Base-by-base conservation (phyloP, 768 basidiomycete species). In the Naganishia vaughanmartiniae region DNA sequence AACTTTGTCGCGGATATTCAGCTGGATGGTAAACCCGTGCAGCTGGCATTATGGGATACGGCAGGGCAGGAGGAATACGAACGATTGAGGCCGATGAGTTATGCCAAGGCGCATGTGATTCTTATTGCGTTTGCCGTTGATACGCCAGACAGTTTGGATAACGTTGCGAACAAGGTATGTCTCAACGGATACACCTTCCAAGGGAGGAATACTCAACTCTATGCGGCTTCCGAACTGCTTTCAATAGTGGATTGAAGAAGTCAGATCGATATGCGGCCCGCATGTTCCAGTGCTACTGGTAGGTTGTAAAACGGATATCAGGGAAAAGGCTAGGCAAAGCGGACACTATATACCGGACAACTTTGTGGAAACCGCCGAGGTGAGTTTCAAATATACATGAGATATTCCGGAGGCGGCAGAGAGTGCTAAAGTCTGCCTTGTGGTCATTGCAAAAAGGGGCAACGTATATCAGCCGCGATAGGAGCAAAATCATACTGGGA, bases 31-130 rank as follows among this genome's bases (percentile, higher is more conserved):
- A 98, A 98, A 82, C 92, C 94, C 45, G 92, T 99, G 21, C 94
- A 98, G 81, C 83, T 98, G 70, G 95, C 96, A 51, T 83, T 98
- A 54, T 98, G 96, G 96, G 96, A 99, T 86, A 98, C 96, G 67
- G 96, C 96, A 77, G 94, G 95, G 55, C 94, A 97, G 84, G 95
- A 99, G 84, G 95, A 96, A 83, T 97, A 99, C 81, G 95, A 98
- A 89, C 89, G 95, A 74, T 85, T 98, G 77, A 89, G 96, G 75
- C 96, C 96, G 56, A 87, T 99, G 82, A 96, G 93, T 56, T 98
- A 98, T 83, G 93, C 93, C 66, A 92, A 96, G 84, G 96, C 95
- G 71, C 96, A 99, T 82, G 92, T 99, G 77, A 96, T 99, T 79
- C 87, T 99, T 74, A 98, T 99, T 78, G 94, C 94, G 54, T 99